A percentile compares a stretch with the other conserved stretches of the same genome.
These are phyloP conservation scores for Balansia obtecta DNA, from an alignment of 2,329 filamentous ascomycete species.

Conservation along the genomic window DNA sequence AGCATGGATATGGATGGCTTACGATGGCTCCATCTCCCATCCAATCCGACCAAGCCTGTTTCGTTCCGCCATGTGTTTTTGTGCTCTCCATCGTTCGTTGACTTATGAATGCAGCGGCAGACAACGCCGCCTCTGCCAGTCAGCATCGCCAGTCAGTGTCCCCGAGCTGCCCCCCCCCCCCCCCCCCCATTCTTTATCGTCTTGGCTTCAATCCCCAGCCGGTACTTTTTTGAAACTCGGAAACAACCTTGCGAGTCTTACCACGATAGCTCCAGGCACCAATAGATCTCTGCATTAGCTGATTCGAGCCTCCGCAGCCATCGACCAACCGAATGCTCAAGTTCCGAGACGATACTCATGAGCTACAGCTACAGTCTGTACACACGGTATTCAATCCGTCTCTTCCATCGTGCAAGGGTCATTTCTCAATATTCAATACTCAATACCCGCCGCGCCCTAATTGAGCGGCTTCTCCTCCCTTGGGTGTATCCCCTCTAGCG, in stretches of 20 bases:
- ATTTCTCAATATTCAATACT: conserved; percentile 4
- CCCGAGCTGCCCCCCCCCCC: too few relatives aligned
- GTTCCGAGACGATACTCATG: conserved; percentile 9
- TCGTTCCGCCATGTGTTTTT: conserved; percentile 4
- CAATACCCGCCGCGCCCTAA: conserved; percentile 9
- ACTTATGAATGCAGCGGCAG: not conserved
- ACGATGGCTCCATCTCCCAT: not conserved
- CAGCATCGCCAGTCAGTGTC: too few relatives aligned
- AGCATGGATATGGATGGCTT: conserved; percentile 4
- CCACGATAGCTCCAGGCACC: not conserved
- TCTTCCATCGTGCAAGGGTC: conserved; percentile 10
- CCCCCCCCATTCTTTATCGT: not conserved
- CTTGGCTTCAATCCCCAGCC: not conserved
- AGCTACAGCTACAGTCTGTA: too few relatives aligned
- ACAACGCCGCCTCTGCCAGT: not conserved
- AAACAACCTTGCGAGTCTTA: conserved; percentile 7
- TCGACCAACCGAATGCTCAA: conserved; percentile 18
- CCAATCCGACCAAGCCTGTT: conserved; percentile 7
- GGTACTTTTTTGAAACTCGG: not conserved
- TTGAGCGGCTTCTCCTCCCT: conserved; percentile 7
- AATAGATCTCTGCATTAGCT: not conserved
- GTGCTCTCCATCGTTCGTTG: conserved; percentile 2
- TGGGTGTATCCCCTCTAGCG: conserved; percentile 3
- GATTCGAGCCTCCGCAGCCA: conserved; percentile 7
- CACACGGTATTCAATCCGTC: not conserved